Evolutionary conservation across 345 rosid species (phyloP).

Genomic region (Bruguiera gymnorhiza): DNA sequence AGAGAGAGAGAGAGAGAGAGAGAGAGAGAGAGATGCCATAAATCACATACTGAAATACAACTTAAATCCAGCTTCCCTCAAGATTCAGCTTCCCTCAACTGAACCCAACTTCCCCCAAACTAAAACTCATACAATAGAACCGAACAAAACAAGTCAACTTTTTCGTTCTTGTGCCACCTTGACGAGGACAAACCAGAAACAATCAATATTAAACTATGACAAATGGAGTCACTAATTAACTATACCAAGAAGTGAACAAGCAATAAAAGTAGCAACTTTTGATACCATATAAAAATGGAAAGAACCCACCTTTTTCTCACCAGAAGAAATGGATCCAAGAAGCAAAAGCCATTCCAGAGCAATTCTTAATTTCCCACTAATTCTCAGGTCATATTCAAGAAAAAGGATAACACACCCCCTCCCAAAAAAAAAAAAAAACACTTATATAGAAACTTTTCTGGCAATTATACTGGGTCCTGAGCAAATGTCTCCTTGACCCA

Average conservation of each 20-base stretch:
- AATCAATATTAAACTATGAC: conserved; percentile 10
- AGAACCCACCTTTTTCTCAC: conserved; percentile 24
- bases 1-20: conserved; percentile 1
- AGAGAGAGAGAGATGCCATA: not conserved
- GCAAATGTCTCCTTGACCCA: conserved; percentile 6
- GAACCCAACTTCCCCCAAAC: not conserved
- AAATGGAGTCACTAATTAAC: conserved; percentile 12
- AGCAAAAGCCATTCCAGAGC: conserved; percentile 17
- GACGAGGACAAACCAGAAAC: conserved; percentile 16
- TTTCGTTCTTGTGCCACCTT: conserved; percentile 13
- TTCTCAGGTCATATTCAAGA: conserved; percentile 1
- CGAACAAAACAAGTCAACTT: conserved; percentile 1
- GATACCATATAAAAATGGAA: not conserved
- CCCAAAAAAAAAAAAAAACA: not conserved
- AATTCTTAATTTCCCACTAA: conserved; percentile 1
- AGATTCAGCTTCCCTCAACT: not conserved
- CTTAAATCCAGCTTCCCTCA: not conserved
- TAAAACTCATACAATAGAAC: not conserved
- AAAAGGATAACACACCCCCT: not conserved
- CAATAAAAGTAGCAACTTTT: conserved; percentile 24
- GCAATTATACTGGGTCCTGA: not conserved
- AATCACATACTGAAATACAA: conserved; percentile 6
- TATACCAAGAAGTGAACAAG: not conserved
- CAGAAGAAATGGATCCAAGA: conserved; percentile 38
- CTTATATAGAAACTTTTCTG: not conserved